phyloP scores from a whole-genome alignment of 2,329 filamentous ascomycete species.

The Ophiocordyceps sinensis region DNA sequence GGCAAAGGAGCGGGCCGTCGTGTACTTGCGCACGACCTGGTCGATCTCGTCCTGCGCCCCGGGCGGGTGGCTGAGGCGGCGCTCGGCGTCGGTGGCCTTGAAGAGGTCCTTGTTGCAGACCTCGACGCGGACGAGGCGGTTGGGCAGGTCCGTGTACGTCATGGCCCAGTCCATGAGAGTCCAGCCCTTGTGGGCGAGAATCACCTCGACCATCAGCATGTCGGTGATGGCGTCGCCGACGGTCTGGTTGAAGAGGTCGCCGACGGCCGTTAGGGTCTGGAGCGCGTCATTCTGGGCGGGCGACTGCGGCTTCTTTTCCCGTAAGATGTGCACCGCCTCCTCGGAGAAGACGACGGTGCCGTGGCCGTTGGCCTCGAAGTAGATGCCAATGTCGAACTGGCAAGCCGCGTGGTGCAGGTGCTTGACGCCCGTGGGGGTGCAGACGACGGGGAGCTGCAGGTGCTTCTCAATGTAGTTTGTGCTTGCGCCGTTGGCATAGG shows the following conservation, averaged over 20 bases:
- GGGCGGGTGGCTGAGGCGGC: slow-evolving; percentile 64
- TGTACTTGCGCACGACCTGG: slow-evolving; percentile 76
- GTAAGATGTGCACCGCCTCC: slow-evolving; percentile 66
- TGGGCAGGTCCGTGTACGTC: slow-evolving; percentile 88
- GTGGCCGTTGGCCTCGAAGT: slow-evolving; percentile 98
- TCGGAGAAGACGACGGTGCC: slow-evolving; percentile 91
- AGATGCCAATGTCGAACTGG: slow-evolving; percentile 89
- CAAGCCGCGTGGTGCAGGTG: slow-evolving; percentile 94
- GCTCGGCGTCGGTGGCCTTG: slow-evolving; percentile 83
- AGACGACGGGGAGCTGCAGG: slow-evolving; percentile 77
- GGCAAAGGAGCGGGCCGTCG: slow-evolving; percentile 77
- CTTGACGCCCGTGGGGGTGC: slow-evolving; percentile 92
- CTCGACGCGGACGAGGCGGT: slow-evolving; percentile 85
- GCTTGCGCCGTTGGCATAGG: slow-evolving; percentile 91
- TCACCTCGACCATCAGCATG: slow-evolving; percentile 89
- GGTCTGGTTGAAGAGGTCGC: slow-evolving; percentile 93
- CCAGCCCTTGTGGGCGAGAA: slow-evolving; percentile 92
- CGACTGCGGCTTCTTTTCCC: slow-evolving; percentile 68
- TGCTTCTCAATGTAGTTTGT: slow-evolving; percentile 85
- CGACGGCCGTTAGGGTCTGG: slow-evolving; percentile 67
- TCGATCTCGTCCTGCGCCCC: slow-evolving; percentile 81
- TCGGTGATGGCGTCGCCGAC: slow-evolving; percentile 94
- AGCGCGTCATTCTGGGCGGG: slow-evolving; percentile 84
- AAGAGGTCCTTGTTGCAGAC: slow-evolving; percentile 81
- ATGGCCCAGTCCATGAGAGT: slow-evolving; percentile 78